Conservation (phyloP, 352 stramenopile species). For the Discostella stelligera region DNA sequence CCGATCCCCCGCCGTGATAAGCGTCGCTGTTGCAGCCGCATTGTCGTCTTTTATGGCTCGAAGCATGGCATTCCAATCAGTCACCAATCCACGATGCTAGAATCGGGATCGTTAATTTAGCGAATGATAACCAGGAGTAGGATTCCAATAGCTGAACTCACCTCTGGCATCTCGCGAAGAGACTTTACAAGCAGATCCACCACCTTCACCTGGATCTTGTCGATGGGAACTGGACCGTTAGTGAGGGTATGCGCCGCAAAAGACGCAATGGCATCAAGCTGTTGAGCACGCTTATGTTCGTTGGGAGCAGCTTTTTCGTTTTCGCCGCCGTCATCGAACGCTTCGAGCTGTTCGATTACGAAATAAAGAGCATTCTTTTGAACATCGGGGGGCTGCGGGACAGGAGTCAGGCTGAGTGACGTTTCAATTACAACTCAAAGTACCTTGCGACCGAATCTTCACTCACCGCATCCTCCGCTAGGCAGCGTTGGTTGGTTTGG, state of each 20-base stretch:
- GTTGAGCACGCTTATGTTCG: conserved; percentile 47
- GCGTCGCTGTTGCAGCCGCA: conserved; percentile 41
- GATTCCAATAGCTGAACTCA: neutral
- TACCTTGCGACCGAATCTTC: neutral
- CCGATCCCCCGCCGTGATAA: conserved; percentile 36
- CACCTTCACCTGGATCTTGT: conserved; percentile 66
- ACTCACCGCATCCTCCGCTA: conserved; percentile 57
- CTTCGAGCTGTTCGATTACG: conserved; percentile 78
- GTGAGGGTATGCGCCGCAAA: conserved; percentile 66
- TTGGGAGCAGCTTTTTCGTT: conserved; percentile 27
- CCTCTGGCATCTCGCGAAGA: conserved; percentile 57
- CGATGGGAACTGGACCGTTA: conserved; percentile 54
- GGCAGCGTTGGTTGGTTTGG: conserved; percentile 67
- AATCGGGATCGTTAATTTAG: neutral
- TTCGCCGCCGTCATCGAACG: conserved; percentile 69
- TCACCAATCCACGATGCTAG: conserved; percentile 58
- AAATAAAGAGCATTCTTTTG: conserved; percentile 75
- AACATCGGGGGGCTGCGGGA: conserved; percentile 40
- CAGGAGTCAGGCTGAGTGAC: conserved; percentile 1
- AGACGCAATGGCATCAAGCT: conserved; percentile 57
- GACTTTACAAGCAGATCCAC: conserved; percentile 68
- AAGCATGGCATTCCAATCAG: conserved; percentile 71
- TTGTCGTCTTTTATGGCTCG: conserved; percentile 62
- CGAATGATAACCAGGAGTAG: neutral
- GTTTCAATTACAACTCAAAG: neutral